Evolutionary conservation across 805 yeast species (phyloP).

Genomic region (Saccharomycopsis fodiens): DNA sequence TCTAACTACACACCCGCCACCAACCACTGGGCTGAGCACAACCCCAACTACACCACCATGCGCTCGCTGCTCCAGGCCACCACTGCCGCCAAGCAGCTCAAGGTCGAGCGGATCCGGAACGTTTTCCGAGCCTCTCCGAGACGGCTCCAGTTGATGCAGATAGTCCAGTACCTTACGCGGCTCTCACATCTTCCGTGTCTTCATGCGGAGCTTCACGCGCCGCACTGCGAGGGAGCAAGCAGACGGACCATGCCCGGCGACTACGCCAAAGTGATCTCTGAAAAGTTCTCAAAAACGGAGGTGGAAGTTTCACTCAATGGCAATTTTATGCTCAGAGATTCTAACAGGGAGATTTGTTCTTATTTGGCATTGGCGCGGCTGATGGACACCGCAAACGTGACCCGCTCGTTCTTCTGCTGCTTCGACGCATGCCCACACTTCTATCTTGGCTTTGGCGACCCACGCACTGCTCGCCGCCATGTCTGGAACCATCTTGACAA

Average conservation of each 20-base stretch:
- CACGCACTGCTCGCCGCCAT: constrained; percentile 17
- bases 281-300: not conserved
- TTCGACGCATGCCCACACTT: constrained; percentile 14
- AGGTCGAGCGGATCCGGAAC: not conserved
- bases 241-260: not conserved
- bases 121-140: not conserved
- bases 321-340: not conserved
- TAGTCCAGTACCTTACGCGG: not conserved
- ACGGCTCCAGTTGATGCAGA: too few relatives aligned
- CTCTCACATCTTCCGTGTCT: not conserved
- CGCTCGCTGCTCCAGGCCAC: not conserved
- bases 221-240: not conserved
- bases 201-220: not conserved
- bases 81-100: not conserved
- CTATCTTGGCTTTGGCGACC: constrained; percentile 16
- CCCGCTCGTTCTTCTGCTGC: constrained; percentile 14
- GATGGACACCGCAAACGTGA: constrained; percentile 6
- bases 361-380: constrained; percentile 9
- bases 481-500: constrained; percentile 16
- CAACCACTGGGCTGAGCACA: not conserved
- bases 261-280: not conserved
- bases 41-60: not conserved
- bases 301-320: not conserved
- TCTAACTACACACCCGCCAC: not conserved
- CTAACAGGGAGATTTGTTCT: not conserved